Evolutionary conservation across 345 rosid species (phyloP).

Genomic region (Lumnitzera racemosa): DNA sequence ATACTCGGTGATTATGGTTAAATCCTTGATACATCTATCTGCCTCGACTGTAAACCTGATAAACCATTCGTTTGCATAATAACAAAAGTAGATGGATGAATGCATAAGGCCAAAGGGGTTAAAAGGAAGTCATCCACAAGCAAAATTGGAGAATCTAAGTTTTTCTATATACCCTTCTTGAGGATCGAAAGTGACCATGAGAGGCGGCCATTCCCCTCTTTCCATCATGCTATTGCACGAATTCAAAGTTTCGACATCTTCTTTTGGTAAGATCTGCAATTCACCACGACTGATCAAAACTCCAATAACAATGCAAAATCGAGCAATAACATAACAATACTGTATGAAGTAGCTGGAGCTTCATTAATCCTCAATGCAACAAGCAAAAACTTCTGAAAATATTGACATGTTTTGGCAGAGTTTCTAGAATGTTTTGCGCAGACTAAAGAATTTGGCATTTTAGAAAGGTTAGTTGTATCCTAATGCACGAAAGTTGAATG

Average conservation of each 20-base stretch:
- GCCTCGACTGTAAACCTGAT: slow-evolving; percentile 89
- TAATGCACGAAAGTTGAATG: too few relatives aligned
- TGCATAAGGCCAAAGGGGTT: not conserved
- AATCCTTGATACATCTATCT: slow-evolving; percentile 67
- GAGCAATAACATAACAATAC: too few relatives aligned
- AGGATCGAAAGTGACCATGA: slow-evolving; percentile 70
- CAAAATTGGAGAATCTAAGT: not conserved
- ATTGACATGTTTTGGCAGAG: too few relatives aligned
- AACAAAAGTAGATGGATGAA: not conserved
- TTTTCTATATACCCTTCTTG: slow-evolving; percentile 60
- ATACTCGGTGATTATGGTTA: slow-evolving; percentile 80
- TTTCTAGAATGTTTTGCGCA: too few relatives aligned
- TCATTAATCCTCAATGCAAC: too few relatives aligned
- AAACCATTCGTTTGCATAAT: not conserved
- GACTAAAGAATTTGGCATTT: too few relatives aligned
- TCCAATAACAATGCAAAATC: not conserved
- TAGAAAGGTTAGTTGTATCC: too few relatives aligned
- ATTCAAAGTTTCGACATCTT: slow-evolving; percentile 61
- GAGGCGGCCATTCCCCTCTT: slow-evolving; percentile 84
- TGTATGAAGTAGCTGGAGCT: too few relatives aligned
- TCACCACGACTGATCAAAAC: not conserved
- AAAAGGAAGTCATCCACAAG: not conserved
- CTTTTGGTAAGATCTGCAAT: slow-evolving; percentile 64
- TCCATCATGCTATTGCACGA: slow-evolving; percentile 76
- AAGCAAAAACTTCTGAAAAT: too few relatives aligned